phyloP scores from a whole-genome alignment of 2,329 filamentous ascomycete species.

The Verticillium klebahnii region DNA sequence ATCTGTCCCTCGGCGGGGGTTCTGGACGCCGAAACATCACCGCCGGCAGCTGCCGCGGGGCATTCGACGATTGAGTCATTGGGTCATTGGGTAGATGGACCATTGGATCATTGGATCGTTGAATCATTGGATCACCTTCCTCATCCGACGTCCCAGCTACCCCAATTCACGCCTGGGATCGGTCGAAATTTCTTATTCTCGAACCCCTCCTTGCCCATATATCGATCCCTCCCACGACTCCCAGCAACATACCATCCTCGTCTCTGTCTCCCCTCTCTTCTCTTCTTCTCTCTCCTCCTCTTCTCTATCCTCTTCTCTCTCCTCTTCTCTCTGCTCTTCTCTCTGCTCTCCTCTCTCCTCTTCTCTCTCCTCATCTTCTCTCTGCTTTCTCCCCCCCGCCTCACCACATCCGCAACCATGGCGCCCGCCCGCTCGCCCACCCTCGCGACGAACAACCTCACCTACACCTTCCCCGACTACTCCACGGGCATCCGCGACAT shows the following conservation, averaged over 20 bases:
- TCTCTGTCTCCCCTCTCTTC: neutral
- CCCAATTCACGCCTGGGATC: neutral
- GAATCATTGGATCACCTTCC: neutral
- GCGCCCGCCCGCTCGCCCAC: slow-evolving; percentile 34
- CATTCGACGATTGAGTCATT: neutral
- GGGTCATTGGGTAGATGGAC: neutral
- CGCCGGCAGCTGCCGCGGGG: neutral
- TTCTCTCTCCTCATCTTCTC: no score
- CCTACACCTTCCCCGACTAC: slow-evolving; percentile 85
- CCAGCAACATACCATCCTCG: neutral
- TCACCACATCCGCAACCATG: slow-evolving; percentile 16
- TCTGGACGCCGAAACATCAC: neutral
- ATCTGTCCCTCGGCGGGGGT: neutral
- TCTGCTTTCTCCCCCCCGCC: neutral
- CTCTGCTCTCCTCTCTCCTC: no score
- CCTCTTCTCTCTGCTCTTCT: no score
- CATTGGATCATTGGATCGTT: neutral
- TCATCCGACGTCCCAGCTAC: neutral
- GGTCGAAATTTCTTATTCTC: neutral
- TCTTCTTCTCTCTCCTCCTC: no score
- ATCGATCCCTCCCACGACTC: neutral
- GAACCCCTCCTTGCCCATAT: neutral
- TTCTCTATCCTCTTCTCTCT: neutral
- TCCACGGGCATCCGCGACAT: slow-evolving; percentile 74
- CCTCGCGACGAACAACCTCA: slow-evolving; percentile 71